Evolutionary conservation across 495 filamentous ascomycete genomes (phyloP).

Genomic region (Podospora pseudopauciseta): DNA sequence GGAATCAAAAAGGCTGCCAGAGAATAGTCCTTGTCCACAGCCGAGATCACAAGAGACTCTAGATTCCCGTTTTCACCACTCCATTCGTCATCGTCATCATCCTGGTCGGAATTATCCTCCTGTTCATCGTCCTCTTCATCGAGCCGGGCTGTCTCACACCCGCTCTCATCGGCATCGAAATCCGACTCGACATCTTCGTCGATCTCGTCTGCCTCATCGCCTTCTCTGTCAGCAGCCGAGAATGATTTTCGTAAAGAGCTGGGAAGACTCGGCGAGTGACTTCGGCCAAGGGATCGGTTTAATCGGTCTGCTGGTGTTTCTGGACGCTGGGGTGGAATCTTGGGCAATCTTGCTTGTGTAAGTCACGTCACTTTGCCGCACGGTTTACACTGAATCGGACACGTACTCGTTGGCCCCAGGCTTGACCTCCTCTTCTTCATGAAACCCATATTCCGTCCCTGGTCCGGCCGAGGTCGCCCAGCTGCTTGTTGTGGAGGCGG

Average conservation of each 20-base stretch:
- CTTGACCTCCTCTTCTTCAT: slow-evolving; percentile 19
- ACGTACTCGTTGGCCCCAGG: slow-evolving; percentile 25
- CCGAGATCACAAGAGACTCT: slow-evolving; percentile 24
- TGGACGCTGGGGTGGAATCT: slow-evolving; percentile 13
- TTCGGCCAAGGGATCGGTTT: slow-evolving; percentile 12
- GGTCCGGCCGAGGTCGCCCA: slow-evolving; percentile 24
- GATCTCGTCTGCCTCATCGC: neutral
- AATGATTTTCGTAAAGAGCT: slow-evolving; percentile 21
- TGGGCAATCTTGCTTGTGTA: neutral
- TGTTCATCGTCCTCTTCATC: slow-evolving; percentile 18
- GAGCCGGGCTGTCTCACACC: slow-evolving; percentile 13
- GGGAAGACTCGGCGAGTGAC: slow-evolving; percentile 16
- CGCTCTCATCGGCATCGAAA: slow-evolving; percentile 7
- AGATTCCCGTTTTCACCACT: slow-evolving; percentile 28
- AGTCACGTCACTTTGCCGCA: neutral
- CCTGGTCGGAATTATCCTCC: slow-evolving; percentile 11
- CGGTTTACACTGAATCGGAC: neutral
- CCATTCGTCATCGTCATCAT: slow-evolving; percentile 22
- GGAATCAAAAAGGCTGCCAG: slow-evolving; percentile 27
- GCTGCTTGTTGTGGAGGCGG: slow-evolving; percentile 24
- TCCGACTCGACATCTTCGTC: slow-evolving; percentile 7
- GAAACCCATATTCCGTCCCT: slow-evolving; percentile 19
- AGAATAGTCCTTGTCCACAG: slow-evolving; percentile 23
- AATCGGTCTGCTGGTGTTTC: slow-evolving; percentile 13
- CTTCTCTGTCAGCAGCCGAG: slow-evolving; percentile 11